A percentile compares a stretch with the other conserved stretches of the same genome.
Conservation (phyloP, 805 yeast genomes). For the Lipomyces starkeyi region DNA sequence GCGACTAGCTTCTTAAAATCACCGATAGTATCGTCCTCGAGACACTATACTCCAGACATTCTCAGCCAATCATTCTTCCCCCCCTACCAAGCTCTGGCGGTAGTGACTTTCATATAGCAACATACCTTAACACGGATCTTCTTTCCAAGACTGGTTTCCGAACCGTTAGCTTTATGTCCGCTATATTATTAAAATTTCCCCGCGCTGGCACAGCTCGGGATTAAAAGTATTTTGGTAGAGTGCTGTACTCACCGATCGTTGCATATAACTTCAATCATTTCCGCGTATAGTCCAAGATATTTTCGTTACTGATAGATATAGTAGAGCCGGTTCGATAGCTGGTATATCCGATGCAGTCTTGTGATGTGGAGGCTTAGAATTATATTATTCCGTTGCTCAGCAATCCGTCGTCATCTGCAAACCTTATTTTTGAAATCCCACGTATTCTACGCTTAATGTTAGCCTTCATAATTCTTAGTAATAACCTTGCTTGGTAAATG, state of each 20-base stretch:
- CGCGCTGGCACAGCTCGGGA: too few species aligned
- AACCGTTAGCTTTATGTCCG: not conserved
- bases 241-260: constrained; percentile 61
- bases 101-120: not conserved
- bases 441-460: too few species aligned
- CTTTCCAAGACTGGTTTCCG: constrained; percentile 70
- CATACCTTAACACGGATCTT: constrained; percentile 75
- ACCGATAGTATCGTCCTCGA: constrained; percentile 82
- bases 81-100: not conserved
- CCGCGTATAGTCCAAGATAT: not conserved
- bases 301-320: not conserved
- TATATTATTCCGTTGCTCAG: too few species aligned
- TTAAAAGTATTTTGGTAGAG: too few species aligned
- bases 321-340: not conserved
- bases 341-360: not conserved
- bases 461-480: too few species aligned
- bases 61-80: not conserved
- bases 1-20: constrained; percentile 87
- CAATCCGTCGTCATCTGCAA: too few species aligned
- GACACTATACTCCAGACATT: constrained; percentile 52
- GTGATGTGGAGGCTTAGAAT: not conserved
- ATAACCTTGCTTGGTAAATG: too few species aligned
- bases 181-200: not conserved
- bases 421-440: too few species aligned
- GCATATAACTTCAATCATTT: constrained; percentile 74